Evolutionary conservation across 768 basidiomycete species (phyloP).

Genomic region (Fistulinella prunicolor): DNA sequence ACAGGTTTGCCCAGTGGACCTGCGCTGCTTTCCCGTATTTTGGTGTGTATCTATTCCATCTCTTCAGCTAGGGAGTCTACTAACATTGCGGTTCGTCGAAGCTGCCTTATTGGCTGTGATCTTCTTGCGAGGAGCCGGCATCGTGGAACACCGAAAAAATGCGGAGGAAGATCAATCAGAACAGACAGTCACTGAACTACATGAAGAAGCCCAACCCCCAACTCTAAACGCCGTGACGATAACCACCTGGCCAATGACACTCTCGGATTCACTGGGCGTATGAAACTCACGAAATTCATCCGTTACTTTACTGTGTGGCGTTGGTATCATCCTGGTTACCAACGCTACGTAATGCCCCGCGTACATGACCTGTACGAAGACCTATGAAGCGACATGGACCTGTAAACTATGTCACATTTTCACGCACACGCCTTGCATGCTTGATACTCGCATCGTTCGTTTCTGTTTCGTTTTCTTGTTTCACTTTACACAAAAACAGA

Average conservation of each 20-base stretch:
- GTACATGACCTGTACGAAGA: constrained; percentile 7
- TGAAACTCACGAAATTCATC: background rate
- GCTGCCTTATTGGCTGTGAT: constrained; percentile 33
- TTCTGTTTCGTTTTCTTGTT: background rate
- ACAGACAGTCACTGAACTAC: constrained; percentile 18
- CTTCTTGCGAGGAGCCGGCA: constrained; percentile 40
- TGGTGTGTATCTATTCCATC: constrained; percentile 34
- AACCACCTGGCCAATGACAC: background rate
- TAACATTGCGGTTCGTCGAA: constrained; percentile 6
- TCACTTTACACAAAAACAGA: background rate
- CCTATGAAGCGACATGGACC: background rate
- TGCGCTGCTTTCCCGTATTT: constrained; percentile 58
- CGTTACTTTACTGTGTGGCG: constrained; percentile 1
- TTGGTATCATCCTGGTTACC: background rate
- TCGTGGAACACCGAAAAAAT: constrained; percentile 33
- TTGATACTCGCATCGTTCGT: background rate
- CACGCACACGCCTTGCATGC: background rate
- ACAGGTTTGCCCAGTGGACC: constrained; percentile 64
- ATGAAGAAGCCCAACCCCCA: background rate
- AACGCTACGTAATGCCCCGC: background rate
- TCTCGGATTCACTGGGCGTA: background rate
- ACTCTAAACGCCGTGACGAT: constrained; percentile 3
- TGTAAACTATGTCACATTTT: background rate
- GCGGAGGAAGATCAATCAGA: constrained; percentile 17
- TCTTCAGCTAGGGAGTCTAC: background rate